These are phyloP conservation scores for Colletotrichum sp. DNA, from an alignment of 2,329 filamentous ascomycete species.

Conservation along the genomic window DNA sequence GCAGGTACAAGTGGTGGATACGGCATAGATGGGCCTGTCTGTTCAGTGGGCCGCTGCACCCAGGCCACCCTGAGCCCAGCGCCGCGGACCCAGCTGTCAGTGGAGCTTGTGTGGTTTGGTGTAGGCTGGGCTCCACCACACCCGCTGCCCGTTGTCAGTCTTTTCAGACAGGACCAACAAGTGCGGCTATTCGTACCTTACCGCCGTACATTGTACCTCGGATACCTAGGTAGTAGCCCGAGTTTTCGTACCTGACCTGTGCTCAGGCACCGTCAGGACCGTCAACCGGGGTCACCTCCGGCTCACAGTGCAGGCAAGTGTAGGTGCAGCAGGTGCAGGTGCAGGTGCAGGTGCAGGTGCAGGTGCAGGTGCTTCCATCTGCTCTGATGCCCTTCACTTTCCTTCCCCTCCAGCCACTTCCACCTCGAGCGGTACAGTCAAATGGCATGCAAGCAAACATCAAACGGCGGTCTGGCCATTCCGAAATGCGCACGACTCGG, in stretches of 20 bases:
- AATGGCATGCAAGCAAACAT: not conserved
- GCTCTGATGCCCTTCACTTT: not conserved
- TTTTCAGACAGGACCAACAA: not conserved
- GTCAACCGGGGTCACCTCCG: not conserved
- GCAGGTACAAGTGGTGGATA: not conserved
- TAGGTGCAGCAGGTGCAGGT: too few species aligned
- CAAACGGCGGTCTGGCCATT: conserved; percentile 6
- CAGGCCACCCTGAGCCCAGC: not conserved
- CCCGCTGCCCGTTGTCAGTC: too few species aligned
- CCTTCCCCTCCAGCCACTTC: not conserved
- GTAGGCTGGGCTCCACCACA: too few species aligned
- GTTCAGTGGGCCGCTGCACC: not conserved
- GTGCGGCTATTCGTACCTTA: not conserved
- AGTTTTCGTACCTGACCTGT: not conserved
- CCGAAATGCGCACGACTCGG: not conserved
- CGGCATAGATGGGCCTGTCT: not conserved
- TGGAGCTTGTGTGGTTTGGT: not conserved
- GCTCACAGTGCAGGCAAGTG: not conserved
- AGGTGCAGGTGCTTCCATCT: not conserved
- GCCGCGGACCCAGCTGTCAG: not conserved
- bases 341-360: too few species aligned
- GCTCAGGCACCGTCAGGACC: not conserved
- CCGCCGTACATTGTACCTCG: too few species aligned
- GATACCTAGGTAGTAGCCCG: too few species aligned
- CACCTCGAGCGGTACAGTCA: not conserved